Evolutionary conservation across 192 early-diverging fungal genomes (phyloP), one percentile per base, ranked within the genome.

Genomic region (Linnemannia exigua): DNA sequence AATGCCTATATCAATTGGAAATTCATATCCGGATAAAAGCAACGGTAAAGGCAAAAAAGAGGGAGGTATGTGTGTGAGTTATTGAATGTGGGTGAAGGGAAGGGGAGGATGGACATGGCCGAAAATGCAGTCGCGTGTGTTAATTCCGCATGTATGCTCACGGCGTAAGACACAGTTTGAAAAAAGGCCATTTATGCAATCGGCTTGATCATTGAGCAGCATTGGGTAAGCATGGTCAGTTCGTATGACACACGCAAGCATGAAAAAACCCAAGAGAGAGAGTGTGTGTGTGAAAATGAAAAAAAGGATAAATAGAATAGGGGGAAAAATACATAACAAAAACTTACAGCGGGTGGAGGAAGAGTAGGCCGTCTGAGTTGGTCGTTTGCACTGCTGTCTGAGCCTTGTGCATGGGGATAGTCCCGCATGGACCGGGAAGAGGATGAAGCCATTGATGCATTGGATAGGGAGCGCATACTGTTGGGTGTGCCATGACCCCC

Each of bases 321-420:
- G 15, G 74, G 25, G 41, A 68, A 47, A 46, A 47, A 51, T 37
- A 76, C n/a, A 70, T 33, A 52, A 74, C 54, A 51, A 72, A 72
- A 54, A 76, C 84, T 58, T 86, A 86, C 84, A n/a, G 84, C 70
- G 22, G 84, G 84, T 69, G 84, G 84, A 76, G 84, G 84, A 44
- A 86, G 84, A 28, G 79, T 77, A 17, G 83, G 83, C 75, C 74
- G 48, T 72, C 77, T 48, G 54, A 58, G 72, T 63, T 74, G 75
- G 16, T 79, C 77, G 67, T 72, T 58, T 47, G 76, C 61, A 28
- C 70, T 52, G 19, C 16, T 20, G 20, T 82, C 80, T 12, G 73
- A 25, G 37, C 35, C 37, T 35, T 68, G 66, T 37, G 70, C 28
- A 48, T 86, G 78, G 14, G 67, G 63, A 70, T 76, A 76, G 46